These are phyloP conservation scores for Beauveria sp. DNA, from an alignment of 2,329 filamentous ascomycete genomes.

Conservation along the genomic window DNA sequence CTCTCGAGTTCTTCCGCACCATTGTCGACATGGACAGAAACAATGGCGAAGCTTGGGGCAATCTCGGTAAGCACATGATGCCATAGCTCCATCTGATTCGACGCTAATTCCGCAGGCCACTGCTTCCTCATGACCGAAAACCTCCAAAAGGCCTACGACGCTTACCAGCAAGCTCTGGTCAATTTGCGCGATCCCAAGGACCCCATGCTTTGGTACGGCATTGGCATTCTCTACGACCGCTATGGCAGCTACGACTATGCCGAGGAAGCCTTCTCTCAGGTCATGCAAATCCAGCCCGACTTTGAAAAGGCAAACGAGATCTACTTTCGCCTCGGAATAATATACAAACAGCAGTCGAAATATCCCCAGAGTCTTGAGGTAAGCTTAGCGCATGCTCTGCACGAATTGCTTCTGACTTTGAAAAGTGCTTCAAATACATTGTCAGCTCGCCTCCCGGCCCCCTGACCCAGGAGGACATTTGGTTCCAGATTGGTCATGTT, in stretches of 20 bases:
- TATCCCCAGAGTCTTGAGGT: constrained; percentile 89
- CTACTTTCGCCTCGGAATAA: constrained; percentile 97
- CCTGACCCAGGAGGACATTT: constrained; percentile 94
- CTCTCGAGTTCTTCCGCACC: constrained; percentile 84
- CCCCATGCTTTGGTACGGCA: constrained; percentile 97
- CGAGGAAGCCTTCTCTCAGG: constrained; percentile 95
- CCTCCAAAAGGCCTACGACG: constrained; percentile 89
- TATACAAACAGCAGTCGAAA: constrained; percentile 97
- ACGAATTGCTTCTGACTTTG: not conserved
- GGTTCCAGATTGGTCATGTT: constrained; percentile 99
- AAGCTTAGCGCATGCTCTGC: constrained; percentile 23
- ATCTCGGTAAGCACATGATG: constrained; percentile 57
- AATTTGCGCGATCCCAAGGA: constrained; percentile 94
- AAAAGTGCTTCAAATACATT: constrained; percentile 95
- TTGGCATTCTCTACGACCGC: constrained; percentile 92
- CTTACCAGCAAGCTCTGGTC: constrained; percentile 91
- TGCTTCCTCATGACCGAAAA: constrained; percentile 99
- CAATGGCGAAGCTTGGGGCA: constrained; percentile 96
- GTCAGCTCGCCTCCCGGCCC: constrained; percentile 87
- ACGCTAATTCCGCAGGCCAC: constrained; percentile 55
- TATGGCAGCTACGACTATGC: constrained; percentile 96
- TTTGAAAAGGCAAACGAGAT: constrained; percentile 99
- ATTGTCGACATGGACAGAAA: constrained; percentile 83
- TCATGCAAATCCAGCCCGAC: constrained; percentile 96
- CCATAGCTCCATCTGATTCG: not conserved